Base-by-base conservation (phyloP, 257 asterid genomes). In the Ilex aquifolium region DNA sequence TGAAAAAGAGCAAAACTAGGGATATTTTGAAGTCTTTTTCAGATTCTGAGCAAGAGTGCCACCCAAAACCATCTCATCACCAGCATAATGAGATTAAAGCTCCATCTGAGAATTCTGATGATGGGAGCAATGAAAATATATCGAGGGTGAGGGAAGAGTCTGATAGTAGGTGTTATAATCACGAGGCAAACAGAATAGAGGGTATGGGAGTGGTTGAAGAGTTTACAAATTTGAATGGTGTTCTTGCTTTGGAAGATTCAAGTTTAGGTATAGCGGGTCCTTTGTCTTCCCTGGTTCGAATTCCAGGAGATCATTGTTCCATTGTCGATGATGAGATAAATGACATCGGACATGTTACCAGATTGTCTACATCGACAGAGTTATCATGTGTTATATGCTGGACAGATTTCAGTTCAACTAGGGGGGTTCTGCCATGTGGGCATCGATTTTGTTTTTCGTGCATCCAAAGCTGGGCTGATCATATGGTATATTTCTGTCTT, bases 391-490 rank as follows among this genome's bases (percentile, higher is more conserved):
- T 84, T 65, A 93, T 93, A 64, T 93, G 99, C 70, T 85, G 86
- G 91, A 87, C 94, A 29, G 88, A 82, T 49, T 90, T 85, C 81
- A 83, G 92, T 79, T 65, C 90, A 63, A 79, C 86, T 46, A 78
- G 97, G 72, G 99, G 99, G 54, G 79, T 81, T 72, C 84, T 93
- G 66, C 88, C 84, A 44, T 93, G 99, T 73, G 97, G 97, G 42
- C 99, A 90, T 69, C 73, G 96, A 21, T 93, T 93, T 84, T 93
- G 99, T 76, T 93, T 82, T 79, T 44, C 80, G 32, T 93, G 99
- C 82, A 87, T 93, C 73, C 85, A 83, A 72, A 78, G 63, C 44
- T 87, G 99, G 97, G 83, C 91, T 31, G 85, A 78, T 80, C 82
- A 70, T 29, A 80, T 62, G 97, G 99, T 90, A 74, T n/a, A 59